Percentiles rank a stretch among this genome's conserved stretches.
Evolutionary conservation across 23 red algal species (phyloP).

Genomic region (Agarophyton chilense): DNA sequence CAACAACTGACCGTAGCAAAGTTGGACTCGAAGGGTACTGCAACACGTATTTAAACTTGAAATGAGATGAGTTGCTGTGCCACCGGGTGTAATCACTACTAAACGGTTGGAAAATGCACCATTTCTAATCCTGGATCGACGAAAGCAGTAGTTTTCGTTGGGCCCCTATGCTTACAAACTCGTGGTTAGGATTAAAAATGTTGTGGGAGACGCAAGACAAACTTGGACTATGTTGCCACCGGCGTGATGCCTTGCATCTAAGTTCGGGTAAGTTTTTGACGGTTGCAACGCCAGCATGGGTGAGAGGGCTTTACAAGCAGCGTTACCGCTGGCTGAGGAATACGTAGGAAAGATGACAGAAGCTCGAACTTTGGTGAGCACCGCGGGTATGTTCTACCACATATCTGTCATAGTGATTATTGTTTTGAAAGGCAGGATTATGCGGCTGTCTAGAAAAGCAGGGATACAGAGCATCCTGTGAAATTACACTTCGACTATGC

Average conservation of each 20-base stretch:
- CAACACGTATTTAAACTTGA: not conserved
- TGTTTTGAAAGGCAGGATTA: not conserved
- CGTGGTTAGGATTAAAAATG: not conserved
- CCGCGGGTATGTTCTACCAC: not conserved
- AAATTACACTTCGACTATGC: not conserved
- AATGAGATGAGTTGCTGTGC: not conserved
- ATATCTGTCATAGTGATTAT: conserved; percentile 6
- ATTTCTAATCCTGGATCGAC: not conserved
- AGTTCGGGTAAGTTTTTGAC: not conserved
- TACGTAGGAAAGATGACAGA: not conserved
- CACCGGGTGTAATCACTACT: not conserved
- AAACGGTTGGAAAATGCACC: not conserved
- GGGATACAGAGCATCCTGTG: no score
- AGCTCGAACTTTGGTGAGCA: not conserved
- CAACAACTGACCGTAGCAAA: not conserved
- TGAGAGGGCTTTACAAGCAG: no score
- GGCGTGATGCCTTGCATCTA: conserved; percentile 6
- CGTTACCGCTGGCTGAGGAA: not conserved
- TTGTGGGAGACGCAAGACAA: not conserved
- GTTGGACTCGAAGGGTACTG: not conserved
- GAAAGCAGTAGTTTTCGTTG: not conserved
- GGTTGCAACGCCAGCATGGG: no score
- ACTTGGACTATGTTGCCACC: no score
- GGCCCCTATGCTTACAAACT: not conserved
- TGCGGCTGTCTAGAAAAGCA: not conserved